Evolutionary conservation across 805 yeast genomes (phyloP).

Genomic region (Soucietia sequanensis): DNA sequence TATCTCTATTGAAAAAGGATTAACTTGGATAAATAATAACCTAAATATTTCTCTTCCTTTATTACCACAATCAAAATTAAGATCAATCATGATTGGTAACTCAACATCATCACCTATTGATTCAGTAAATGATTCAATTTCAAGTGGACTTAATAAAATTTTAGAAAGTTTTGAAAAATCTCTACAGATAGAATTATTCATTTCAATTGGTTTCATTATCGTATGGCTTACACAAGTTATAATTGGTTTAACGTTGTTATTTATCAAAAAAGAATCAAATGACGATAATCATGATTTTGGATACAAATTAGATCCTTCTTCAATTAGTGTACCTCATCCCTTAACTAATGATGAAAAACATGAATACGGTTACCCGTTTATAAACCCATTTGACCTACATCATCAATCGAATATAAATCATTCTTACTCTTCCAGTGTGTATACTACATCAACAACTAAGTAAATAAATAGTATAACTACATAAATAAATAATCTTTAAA

Average conservation of each 20-base stretch:
- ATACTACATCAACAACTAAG: too few species aligned
- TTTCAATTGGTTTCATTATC: conserved; percentile 43
- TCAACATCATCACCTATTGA: not conserved
- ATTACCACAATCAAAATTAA: conserved; percentile 22
- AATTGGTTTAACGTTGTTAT: conserved; percentile 28
- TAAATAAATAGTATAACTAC: too few species aligned
- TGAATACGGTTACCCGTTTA: conserved; percentile 26
- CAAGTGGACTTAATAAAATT: conserved; percentile 20
- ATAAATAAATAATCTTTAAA: too few species aligned
- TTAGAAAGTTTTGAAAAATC: conserved; percentile 33
- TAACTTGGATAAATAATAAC: conserved; percentile 74
- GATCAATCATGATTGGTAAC: conserved; percentile 4
- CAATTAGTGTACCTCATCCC: conserved; percentile 27
- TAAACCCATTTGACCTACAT: conserved; percentile 22
- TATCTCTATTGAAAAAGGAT: conserved; percentile 60
- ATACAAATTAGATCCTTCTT: not conserved
- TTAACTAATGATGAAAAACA: conserved; percentile 21
- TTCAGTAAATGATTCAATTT: conserved; percentile 11
- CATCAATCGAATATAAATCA: conserved; percentile 31
- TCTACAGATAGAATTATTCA: conserved; percentile 44
- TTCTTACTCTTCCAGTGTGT: too few species aligned
- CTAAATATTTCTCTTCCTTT: conserved; percentile 59
- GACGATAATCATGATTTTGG: not conserved
- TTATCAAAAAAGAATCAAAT: not conserved
- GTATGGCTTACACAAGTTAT: conserved; percentile 50